Base-by-base conservation (phyloP, 805 yeast species). In the Lachancea cidri region DNA sequence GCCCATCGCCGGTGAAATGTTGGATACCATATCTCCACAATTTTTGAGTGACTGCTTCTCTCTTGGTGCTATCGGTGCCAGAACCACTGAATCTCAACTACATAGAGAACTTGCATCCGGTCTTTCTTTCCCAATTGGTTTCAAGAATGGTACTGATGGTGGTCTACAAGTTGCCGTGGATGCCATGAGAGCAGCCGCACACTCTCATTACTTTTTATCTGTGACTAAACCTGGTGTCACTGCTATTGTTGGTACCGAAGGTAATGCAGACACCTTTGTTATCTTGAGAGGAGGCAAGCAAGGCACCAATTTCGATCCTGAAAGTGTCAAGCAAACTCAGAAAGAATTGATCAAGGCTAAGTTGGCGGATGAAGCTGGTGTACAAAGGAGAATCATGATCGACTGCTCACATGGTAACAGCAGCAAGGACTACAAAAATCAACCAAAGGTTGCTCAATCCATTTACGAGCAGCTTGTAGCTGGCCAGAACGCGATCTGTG, bases 321-420 rank as follows among this genome's bases (percentile, higher is more conserved):
- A 73, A 50, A 77, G 83, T 14, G 89, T 91, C 22, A 66, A 70
- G 38, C 74, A 73, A 36, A 85, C 94, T 20, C 76, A 82, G 61
- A 74, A 65, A 20, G 77, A 78, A 51, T 68, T 87, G 43, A 61
- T 61, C 14, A 72, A 74, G 39, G 71, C 78, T 19, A 73, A 72
- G 53, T 68, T 65, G 48, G 68, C 75, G 18, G 68, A 67, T 54
- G 65, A 70, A 27, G 53, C 52, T 6, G 55, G 55, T 33, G 64
- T 60, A 9, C 73, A 76, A 38, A 76, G 83, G 44, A 75, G 91
- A 58, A 82, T 89, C 56, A 93, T 91, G 98, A 79, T 91, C 49
- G 98, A 91, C 67, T 93, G 97, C 66, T 88, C 97, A 31, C 98
- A 91, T 62, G 98, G 97, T 49, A 91, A 91, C 73, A 86, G 96